Evolutionary conservation across 1,284 basidiomycete species (phyloP), one percentile per base, ranked within the genome.

Genomic region (Malassezia pachydermatis): DNA sequence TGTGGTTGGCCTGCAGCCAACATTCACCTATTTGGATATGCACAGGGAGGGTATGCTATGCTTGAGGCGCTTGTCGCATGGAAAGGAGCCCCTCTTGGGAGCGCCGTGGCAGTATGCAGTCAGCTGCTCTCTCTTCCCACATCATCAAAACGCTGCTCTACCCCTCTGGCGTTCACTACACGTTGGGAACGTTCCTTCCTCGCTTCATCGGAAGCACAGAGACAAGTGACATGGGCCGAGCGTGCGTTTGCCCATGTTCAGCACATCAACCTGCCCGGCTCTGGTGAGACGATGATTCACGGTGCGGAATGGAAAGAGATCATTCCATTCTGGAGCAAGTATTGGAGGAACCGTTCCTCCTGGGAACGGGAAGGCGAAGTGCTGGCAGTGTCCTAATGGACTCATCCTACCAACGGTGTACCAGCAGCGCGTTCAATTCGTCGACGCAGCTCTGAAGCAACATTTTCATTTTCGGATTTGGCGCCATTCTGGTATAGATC

Each of bases 1-100:
- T 64, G 62, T 25, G 84, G 83, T 57, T 92, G 88, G 88, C 73
- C 78, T 0, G 60, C 77, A 0, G 58, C 78, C 5, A 75, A 78
- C 16, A 82, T 94, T 17, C 88, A 94, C 68, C 64, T 90, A 11
- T 87, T 92, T 59, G 88, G 88, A 4, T 94, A 88, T 62, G 86
- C 79, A 0, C 88, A 94, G 71, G 88, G 88, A 0, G 88, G 86
- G 0, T 85, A 78, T 23, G 79, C 87, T 28, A 84, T 80, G 2
- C 78, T 79, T 1, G 87, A 94, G 70, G 75, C 81, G 13, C 59
- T 84, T 40, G 61, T 72, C 17, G 28, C 71, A 79, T 78, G 77
- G 76, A 75, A 45, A 42, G 35, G 65, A 20, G 30, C 27, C 17
- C 76, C 58, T 64, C 75, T 54, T 14, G 61, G 49, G 2, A 61